Evolutionary conservation across 2,329 filamentous ascomycete genomes (phyloP).

Genomic region (Sporothrix phasma): DNA sequence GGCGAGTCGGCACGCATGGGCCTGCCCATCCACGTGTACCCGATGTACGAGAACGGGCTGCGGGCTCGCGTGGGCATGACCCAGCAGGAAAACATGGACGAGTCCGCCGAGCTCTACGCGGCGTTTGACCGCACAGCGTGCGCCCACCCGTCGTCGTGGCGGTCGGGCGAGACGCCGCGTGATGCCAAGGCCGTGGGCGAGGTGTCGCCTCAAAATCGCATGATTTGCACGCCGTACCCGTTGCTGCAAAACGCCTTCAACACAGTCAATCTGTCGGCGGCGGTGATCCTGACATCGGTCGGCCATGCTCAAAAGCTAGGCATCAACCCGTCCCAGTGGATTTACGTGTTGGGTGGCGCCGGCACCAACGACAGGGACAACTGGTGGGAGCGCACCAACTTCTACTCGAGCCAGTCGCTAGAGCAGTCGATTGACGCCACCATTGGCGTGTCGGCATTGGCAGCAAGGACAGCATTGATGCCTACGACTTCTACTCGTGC

Average conservation of each 20-base stretch:
- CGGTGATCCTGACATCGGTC: conserved; percentile 13
- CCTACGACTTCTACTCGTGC: conserved; percentile 15
- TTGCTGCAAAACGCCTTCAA: conserved; percentile 16
- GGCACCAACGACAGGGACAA: conserved; percentile 12
- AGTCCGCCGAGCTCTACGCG: conserved; percentile 15
- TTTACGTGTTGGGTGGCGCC: conserved; percentile 11
- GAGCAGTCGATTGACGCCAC: conserved; percentile 11
- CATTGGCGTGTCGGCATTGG: conserved; percentile 2
- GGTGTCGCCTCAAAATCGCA: conserved; percentile 11
- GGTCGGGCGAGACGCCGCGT: conserved; percentile 10
- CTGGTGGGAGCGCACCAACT: conserved; percentile 14
- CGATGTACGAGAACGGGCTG: conserved; percentile 16
- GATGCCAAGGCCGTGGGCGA: not conserved
- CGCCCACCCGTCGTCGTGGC: conserved; percentile 12
- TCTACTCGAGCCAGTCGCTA: conserved; percentile 11
- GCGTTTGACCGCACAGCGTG: conserved; percentile 12
- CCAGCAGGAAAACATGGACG: conserved; percentile 6
- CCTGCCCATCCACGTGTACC: conserved; percentile 14
- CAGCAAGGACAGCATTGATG: conserved; percentile 3
- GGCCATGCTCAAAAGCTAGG: conserved; percentile 10
- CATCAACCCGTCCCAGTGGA: conserved; percentile 8
- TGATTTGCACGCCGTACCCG: conserved; percentile 16
- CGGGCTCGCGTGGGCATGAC: conserved; percentile 11
- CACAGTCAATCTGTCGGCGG: conserved; percentile 15
- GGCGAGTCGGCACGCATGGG: conserved; percentile 14